Percentiles rank a stretch among this genome's conserved stretches.
Conservation (phyloP, 2,329 filamentous ascomycete species). For the Fusarium staphyleae region DNA sequence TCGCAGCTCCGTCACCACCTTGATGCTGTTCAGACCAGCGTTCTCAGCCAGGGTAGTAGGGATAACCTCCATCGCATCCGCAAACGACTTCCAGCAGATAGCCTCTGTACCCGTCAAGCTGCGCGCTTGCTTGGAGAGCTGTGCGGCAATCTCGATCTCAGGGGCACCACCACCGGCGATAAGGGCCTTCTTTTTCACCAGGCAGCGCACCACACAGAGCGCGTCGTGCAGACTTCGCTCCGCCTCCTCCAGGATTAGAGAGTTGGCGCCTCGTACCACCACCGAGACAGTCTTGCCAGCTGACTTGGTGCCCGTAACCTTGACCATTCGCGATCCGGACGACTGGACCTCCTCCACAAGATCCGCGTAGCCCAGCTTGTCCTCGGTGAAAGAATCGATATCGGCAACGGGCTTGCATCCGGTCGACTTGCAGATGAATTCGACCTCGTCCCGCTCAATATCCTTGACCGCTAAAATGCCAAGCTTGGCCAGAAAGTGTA, state of each 20-base stretch:
- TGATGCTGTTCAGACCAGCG: conserved; percentile 96
- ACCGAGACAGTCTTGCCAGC: conserved; percentile 91
- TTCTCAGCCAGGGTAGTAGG: conserved; percentile 98
- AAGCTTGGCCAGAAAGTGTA: conserved; percentile 97
- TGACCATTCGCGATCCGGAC: conserved; percentile 89
- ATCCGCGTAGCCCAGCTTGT: conserved; percentile 94
- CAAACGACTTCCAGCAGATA: conserved; percentile 99
- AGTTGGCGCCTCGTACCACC: conserved; percentile 92
- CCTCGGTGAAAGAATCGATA: conserved; percentile 97
- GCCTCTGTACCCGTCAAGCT: conserved; percentile 89
- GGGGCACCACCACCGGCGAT: conserved; percentile 96
- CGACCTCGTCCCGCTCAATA: conserved; percentile 97
- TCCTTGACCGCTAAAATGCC: conserved; percentile 97
- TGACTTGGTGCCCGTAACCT: conserved; percentile 89
- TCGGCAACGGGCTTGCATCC: conserved; percentile 99
- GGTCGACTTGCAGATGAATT: conserved; percentile 99
- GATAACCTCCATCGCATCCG: conserved; percentile 95
- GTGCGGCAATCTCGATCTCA: conserved; percentile 93
- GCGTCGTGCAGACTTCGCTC: conserved; percentile 97
- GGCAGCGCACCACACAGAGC: conserved; percentile 93
- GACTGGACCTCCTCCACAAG: conserved; percentile 91
- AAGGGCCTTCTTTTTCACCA: conserved; percentile 99
- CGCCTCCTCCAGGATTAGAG: conserved; percentile 92
- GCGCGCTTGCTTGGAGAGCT: conserved; percentile 82
- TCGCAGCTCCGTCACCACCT: conserved; percentile 94